Percentiles rank a stretch among this genome's conserved stretches.
Conservation (phyloP, 768 basidiomycete species). For the Astraeus odoratus region DNA sequence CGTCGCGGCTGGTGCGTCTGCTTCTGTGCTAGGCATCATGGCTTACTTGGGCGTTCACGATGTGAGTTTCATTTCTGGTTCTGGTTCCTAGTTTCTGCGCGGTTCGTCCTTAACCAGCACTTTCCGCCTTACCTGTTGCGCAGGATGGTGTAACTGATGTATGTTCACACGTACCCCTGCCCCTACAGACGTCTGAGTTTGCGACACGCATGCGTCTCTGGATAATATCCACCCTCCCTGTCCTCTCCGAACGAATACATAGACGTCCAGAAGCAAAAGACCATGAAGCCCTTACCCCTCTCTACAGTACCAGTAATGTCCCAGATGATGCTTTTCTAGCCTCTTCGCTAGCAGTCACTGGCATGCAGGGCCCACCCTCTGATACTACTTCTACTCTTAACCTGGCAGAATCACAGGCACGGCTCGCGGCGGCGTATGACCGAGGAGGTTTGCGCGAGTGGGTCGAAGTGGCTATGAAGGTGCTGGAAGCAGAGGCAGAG, state of each 20-base stretch:
- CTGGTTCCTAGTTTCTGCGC: background rate
- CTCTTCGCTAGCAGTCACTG: background rate
- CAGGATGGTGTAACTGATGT: too few relatives aligned
- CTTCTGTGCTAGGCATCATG: conserved; percentile 43
- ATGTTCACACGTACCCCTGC: background rate
- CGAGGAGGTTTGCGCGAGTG: conserved; percentile 51
- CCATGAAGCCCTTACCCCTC: conserved; percentile 7
- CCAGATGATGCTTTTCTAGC: conserved; percentile 1
- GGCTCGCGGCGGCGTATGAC: conserved; percentile 51
- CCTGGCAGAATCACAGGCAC: conserved; percentile 40
- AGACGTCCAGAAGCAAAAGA: conserved; percentile 31
- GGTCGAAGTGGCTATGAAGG: conserved; percentile 44
- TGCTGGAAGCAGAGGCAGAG: conserved; percentile 52
- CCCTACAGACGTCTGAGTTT: conserved; percentile 49
- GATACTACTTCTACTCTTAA: conserved; percentile 5
- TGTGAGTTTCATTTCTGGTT: conserved; percentile 32
- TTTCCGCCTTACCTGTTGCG: too few relatives aligned
- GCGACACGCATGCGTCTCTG: conserved; percentile 47
- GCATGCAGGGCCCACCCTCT: background rate
- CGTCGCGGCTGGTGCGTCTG: conserved; percentile 42
- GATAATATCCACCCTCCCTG: conserved; percentile 41
- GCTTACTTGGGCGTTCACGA: conserved; percentile 45
- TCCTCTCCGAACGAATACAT: conserved; percentile 46
- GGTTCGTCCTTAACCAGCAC: background rate
- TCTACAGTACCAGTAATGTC: background rate